Conservation (phyloP, 148 eudicot genomes). For the Pouteria glomerata region DNA sequence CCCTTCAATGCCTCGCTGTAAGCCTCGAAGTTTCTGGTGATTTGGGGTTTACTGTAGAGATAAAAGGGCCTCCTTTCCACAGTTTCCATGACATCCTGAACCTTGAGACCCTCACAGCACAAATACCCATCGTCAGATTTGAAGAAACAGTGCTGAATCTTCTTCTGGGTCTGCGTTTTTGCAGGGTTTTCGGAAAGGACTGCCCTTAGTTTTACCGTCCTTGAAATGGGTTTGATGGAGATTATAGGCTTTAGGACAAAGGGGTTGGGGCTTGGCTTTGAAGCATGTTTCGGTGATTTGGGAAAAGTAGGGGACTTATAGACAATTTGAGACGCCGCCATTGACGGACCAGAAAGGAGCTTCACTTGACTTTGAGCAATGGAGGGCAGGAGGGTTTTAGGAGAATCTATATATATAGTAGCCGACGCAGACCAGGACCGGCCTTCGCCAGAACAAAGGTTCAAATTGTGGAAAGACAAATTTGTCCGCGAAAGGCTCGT, state of each 20-base stretch:
- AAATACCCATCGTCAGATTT: conserved; percentile 74
- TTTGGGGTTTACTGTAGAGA: conserved; percentile 84
- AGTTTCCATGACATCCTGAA: conserved; percentile 64
- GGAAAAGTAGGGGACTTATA: conserved; percentile 30
- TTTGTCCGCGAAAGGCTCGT: too few relatives aligned
- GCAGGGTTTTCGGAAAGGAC: conserved; percentile 33
- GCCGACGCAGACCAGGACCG: too few relatives aligned
- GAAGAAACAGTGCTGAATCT: conserved; percentile 52
- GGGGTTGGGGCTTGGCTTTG: conserved; percentile 20
- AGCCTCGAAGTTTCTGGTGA: conserved; percentile 79
- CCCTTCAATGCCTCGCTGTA: conserved; percentile 79
- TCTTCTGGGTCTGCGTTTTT: conserved; percentile 14
- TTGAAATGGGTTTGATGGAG: conserved; percentile 26
- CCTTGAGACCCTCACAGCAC: conserved; percentile 79
- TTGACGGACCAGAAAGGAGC: conserved; percentile 18
- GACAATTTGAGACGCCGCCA: conserved; percentile 56
- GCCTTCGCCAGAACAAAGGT: too few relatives aligned
- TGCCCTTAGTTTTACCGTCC: conserved; percentile 33
- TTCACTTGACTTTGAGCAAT: too few relatives aligned
- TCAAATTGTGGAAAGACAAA: too few relatives aligned
- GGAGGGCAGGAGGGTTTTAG: too few relatives aligned
- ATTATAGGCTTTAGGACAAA: conserved; percentile 1
- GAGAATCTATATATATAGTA: too few relatives aligned
- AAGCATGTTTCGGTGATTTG: conserved; percentile 21
- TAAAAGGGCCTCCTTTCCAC: conserved; percentile 89